Evolutionary conservation across 2,329 filamentous ascomycete genomes (phyloP).

Genomic region (Xylaria sp.): DNA sequence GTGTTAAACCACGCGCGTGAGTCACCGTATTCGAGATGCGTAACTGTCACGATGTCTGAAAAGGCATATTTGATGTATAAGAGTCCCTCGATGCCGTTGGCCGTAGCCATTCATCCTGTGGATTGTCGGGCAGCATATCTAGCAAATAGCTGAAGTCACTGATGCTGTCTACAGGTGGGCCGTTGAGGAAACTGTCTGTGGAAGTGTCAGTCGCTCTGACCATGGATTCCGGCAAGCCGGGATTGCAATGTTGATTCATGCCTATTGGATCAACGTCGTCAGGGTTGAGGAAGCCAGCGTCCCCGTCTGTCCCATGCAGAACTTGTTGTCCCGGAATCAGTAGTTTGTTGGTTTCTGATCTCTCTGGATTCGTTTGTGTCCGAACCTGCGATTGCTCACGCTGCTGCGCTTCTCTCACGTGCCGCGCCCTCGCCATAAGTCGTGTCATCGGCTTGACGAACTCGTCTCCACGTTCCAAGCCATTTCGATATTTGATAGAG

Average conservation of each 20-base stretch:
- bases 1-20: no score
- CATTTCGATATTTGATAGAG: slow-evolving; percentile 12
- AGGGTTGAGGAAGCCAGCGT: not conserved
- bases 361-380: not conserved
- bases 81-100: slow-evolving; percentile 1
- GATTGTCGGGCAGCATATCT: slow-evolving; percentile 12
- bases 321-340: slow-evolving; percentile 3
- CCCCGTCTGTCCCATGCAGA: not conserved
- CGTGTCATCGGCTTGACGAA: slow-evolving; percentile 16
- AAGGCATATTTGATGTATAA: not conserved
- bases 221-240: not conserved
- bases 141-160: slow-evolving; percentile 13
- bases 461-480: slow-evolving; percentile 14
- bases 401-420: slow-evolving; percentile 13
- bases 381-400: slow-evolving; percentile 2
- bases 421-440: slow-evolving; percentile 15
- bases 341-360: not conserved
- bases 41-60: not conserved
- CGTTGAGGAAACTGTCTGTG: not conserved
- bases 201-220: not conserved
- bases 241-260: not conserved
- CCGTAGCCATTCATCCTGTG: slow-evolving; percentile 12
- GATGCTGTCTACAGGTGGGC: slow-evolving; percentile 2
- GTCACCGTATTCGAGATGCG: not conserved
- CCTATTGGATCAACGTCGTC: not conserved